Base-by-base conservation (phyloP, 208 protist species). In the Angomonas deanei region DNA sequence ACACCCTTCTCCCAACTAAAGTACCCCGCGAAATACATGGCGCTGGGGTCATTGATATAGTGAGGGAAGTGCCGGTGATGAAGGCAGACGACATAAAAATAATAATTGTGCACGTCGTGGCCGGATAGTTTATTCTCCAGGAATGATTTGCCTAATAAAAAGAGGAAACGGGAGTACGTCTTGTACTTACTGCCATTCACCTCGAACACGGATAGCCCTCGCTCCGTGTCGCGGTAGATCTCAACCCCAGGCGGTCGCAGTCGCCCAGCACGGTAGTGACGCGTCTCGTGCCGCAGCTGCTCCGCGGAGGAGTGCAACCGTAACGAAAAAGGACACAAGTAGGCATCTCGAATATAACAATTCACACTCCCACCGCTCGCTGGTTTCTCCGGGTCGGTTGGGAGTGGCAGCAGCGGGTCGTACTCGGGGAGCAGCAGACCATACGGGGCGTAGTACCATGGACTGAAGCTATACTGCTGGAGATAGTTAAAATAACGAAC, bases 1-100 rank as follows among this genome's bases (percentile, higher is more conserved):
- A 94, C 80, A 13, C 90, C 93, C 71, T 99, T 99, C 70, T 96
- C 94, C 82, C 98, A 99, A 27, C 95, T 98, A 66, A 99, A 99
- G 68, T 99, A 99, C 11, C 98, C 98, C 0, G 98, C 95, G 74
- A 99, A 89, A 68, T 82, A 90, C 84, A 89, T 81, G 0, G 84
- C 84, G 0, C 34, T 64, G 23, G 68, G 15, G 56, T 88, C 78
- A 10, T 81, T 70, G 0, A 88, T 72, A 58, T 86, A 95, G 15
- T 73, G 13, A n/a, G 85, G 85, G 63, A 88, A 88, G 66, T 88
- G 80, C 10, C 77, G 66, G 19, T 85, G 76, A 49, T 96, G 89
- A 49, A 96, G 74, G 39, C 82, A 89, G 4, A 92, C 59, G 2
- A 96, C 84, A 63, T 91, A 96, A 58, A 96, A 96, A 68, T 76